Evolutionary conservation across 345 rosid species (phyloP).

Genomic region (Eucalyptus pauciflora): DNA sequence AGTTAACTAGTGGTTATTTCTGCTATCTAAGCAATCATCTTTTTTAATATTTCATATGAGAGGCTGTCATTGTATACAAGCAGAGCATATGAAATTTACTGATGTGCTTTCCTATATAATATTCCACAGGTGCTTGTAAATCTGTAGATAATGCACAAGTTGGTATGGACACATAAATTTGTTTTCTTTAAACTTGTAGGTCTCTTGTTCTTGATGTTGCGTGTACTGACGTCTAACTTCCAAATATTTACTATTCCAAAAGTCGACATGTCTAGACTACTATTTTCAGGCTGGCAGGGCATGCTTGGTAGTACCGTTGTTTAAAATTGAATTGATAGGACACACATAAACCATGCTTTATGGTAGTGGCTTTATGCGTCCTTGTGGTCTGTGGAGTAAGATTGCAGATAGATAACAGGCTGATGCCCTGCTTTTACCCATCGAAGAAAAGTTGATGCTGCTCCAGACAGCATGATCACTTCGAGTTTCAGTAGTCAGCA

Average conservation of each 20-base stretch:
- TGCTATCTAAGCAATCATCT: not conserved
- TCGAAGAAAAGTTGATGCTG: not conserved
- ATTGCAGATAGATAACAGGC: not conserved
- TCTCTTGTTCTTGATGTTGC: not conserved
- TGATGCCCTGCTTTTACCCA: not conserved
- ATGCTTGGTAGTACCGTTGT: not conserved
- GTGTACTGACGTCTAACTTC: not conserved
- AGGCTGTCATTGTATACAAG: not conserved
- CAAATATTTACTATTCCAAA: not conserved
- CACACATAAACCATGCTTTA: not conserved
- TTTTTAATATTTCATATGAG: not conserved
- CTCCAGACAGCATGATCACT: not conserved
- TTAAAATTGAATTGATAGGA: not conserved
- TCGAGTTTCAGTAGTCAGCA: not conserved
- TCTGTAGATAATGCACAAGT: not conserved
- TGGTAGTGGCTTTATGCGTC: not conserved
- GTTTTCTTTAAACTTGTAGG: not conserved
- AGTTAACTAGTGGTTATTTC: not conserved
- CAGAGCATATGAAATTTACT: not conserved
- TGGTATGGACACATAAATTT: not conserved
- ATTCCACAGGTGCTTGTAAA: not conserved
- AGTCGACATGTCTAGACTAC: not conserved
- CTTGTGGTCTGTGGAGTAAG: not conserved
- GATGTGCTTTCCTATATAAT: not conserved
- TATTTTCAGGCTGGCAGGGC: not conserved